A percentile compares a stretch with the other conserved stretches of the same genome.
Evolutionary conservation across 139 green algal genomes (phyloP).

Genomic region (Chlorella vulgaris): DNA sequence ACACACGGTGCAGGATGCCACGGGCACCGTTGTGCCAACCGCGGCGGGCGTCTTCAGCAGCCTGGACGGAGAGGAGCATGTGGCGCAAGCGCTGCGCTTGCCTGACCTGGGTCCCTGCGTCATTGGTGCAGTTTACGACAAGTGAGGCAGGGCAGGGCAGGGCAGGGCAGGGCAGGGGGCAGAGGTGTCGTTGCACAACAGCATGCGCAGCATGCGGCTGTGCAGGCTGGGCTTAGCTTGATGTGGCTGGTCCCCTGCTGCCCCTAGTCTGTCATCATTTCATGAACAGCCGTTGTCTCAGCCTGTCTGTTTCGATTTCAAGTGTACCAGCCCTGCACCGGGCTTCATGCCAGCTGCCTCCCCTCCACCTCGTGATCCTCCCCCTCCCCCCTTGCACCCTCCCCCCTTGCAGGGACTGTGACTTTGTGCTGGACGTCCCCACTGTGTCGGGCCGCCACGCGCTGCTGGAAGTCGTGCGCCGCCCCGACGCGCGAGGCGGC

Average conservation of each 20-base stretch:
- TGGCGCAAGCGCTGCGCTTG: slow-evolving; percentile 2
- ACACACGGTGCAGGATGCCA: not conserved
- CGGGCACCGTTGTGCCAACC: not conserved
- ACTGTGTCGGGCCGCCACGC: slow-evolving; percentile 45
- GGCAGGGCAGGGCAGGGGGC: no score
- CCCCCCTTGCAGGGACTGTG: slow-evolving; percentile 12
- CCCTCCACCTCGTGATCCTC: no score
- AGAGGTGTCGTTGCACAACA: no score
- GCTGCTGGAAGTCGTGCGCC: slow-evolving; percentile 42
- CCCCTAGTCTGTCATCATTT: no score
- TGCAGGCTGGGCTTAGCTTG: no score
- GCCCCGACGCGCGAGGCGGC: not conserved
- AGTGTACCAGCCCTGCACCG: no score
- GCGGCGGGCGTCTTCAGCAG: not conserved
- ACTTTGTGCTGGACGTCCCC: slow-evolving; percentile 48
- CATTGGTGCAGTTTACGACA: slow-evolving; percentile 1
- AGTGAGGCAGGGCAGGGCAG: not conserved
- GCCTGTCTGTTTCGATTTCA: not conserved
- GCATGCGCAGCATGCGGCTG: no score
- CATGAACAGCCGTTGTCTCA: not conserved
- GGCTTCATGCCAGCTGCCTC: no score
- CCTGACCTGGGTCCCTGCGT: slow-evolving; percentile 25
- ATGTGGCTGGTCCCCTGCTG: no score
- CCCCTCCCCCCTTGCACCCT: not conserved
- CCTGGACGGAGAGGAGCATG: not conserved